Base-by-base conservation (phyloP, 169 alveolate species). In the Plasmodium knowlesi region DNA sequence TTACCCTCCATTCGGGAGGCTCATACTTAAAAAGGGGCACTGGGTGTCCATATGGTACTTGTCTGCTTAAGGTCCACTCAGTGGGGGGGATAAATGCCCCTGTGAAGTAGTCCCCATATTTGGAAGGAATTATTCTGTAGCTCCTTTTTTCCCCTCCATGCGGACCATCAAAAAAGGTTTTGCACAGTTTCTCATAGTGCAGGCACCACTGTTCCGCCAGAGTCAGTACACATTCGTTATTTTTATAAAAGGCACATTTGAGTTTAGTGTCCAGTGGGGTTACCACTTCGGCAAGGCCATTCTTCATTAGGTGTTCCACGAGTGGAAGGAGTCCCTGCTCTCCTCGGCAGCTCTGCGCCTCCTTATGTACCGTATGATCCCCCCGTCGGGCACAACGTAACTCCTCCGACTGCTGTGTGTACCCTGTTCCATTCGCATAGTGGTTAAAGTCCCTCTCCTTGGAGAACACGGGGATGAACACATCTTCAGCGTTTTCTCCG, bases 1-100 rank as follows among this genome's bases (percentile, higher is more conserved):
- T 22, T 41, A 32, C 39, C 39, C 39, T 34, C 61, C 43, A 34
- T n/a, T 25, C 76, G 61, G 37, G 61, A 19, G 46, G n/a, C 30
- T 72, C 93, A 74, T 85, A 85, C 79, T 74, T 85, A 74, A 37
- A 85, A 19, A 85, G 30, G 5, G 93, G 93, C 10, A 85, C 79
- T n/a, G 50, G 54, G 16, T 85, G 93, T 0, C 93, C 93, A 41
- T 46, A 53, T 12, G 79, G 79, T 14, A 85, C 80, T 14, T 85
- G 93, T 5, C 93, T 19, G 39, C 41, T 85, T 19, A 85, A 74
- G 9, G 79, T 43, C 93, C 93, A 85, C n/a, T 70, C 82, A 16
- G 22, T 14, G 41, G 39, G 34, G n/a, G 9, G 28, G 53, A 39
- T 28, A 37, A 14, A 22, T 12, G 37, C 43, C 2, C 79, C 79